Evolutionary conservation across 176 grass and related monocot species (phyloP), one percentile per base, ranked within the genome.

Genomic region (Phyllostachys edulis): DNA sequence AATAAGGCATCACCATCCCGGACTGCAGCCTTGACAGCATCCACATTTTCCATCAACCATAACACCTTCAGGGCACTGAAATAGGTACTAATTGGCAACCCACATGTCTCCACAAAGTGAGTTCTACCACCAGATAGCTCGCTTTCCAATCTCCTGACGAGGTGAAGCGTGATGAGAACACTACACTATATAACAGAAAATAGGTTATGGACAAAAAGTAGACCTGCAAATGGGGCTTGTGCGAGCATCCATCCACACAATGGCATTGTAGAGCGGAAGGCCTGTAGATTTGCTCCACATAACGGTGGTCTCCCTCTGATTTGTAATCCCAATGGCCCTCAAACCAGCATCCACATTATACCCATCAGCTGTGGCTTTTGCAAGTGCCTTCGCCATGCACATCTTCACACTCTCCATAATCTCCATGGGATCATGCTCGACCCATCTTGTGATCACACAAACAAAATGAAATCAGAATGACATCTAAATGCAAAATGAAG

Each of bases 211-310:
- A 64, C 1, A 71, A 85, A 69, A 74, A 21, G 15, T 36, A 51
- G 7, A 95, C 91, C 88, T 89, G 91, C 96, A 98, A 62, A 98
- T 87, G 21, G 91, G 61, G 74, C 91, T 95, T 69, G 96, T 98
- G 63, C 96, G 96, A 54, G 77, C 93, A 84, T 98, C 96, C 96
- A 96, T 98, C 96, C 96, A 96, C 54, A 98, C 96, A 83, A 98
- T 90, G 9, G 96, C 96, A 78, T 98, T 96, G 81, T 98, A 90
- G 1, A 98, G 81, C 4, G 96, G 96, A 80, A 38, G 85, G 5
- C 96, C 93, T 61, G 96, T 96, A 73, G 96, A 92, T 88, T 91
- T 97, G 62, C 94, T 93, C 96, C 96, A 98, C 78, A 94, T 80
- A 64, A 98, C 93, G 0, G 91, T 94, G 20, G 96, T 98, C 76